A percentile compares a stretch with the other conserved stretches of the same genome.
Conservation (phyloP, 768 basidiomycete genomes). For the Sutorius australiensis region DNA sequence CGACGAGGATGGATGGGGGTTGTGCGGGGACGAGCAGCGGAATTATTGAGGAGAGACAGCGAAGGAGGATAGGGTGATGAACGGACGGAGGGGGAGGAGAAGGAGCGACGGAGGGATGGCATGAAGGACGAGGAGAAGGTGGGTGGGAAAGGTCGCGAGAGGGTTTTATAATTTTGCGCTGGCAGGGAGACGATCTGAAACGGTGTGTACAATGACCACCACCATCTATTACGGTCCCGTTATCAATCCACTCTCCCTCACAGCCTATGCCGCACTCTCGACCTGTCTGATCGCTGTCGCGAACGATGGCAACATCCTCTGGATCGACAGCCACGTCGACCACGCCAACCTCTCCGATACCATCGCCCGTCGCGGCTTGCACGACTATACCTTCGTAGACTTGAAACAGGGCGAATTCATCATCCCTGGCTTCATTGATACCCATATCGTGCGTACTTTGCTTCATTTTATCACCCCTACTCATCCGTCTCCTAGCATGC, state of each 20-base stretch:
- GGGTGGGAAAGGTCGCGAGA: constrained; percentile 33
- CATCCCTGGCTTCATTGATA: constrained; percentile 88
- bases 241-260: constrained; percentile 48
- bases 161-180: constrained; percentile 44
- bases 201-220: constrained; percentile 22
- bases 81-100: constrained; percentile 67
- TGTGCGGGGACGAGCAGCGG: constrained; percentile 40
- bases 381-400: constrained; percentile 30
- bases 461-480: neutral
- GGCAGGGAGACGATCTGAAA: neutral
- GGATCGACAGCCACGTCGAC: constrained; percentile 62
- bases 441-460: constrained; percentile 67
- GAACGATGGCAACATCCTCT: constrained; percentile 56
- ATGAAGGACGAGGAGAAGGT: constrained; percentile 26
- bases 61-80: constrained; percentile 60
- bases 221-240: constrained; percentile 55
- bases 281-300: constrained; percentile 53
- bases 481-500: constrained; percentile 26
- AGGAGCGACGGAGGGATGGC: constrained; percentile 80
- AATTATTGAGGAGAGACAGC: constrained; percentile 32
- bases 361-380: constrained; percentile 48
- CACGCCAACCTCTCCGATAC: constrained; percentile 44
- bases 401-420: constrained; percentile 61
- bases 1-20: constrained; percentile 43
- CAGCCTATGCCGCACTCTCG: constrained; percentile 44